Conservation (phyloP, 768 basidiomycete genomes). For the Macrolepiota fuliginosa region DNA sequence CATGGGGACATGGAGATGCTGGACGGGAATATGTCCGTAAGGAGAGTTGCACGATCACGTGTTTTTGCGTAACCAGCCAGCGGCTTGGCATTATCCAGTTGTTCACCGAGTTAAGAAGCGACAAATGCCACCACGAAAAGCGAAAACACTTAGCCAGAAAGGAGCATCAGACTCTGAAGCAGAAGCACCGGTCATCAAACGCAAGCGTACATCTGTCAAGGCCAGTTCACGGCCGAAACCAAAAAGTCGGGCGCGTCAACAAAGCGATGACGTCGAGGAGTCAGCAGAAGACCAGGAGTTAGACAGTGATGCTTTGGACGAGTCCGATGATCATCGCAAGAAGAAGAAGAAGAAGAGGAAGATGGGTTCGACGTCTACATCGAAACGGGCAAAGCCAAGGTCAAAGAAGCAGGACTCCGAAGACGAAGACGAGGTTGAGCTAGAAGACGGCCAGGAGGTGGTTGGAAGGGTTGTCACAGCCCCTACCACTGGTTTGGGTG, state of each 20-base stretch:
- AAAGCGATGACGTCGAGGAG: slow-evolving; percentile 10
- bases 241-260: not conserved
- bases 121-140: not conserved
- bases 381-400: not conserved
- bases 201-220: not conserved
- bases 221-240: not conserved
- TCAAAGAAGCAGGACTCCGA: slow-evolving; percentile 25
- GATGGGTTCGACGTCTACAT: slow-evolving; percentile 10
- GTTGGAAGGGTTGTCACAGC: slow-evolving; percentile 79
- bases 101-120: not conserved
- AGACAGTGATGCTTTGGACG: slow-evolving; percentile 48
- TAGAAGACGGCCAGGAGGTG: slow-evolving; percentile 65
- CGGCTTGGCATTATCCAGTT: not conserved
- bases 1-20: no score
- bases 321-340: slow-evolving; percentile 25
- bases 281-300: slow-evolving; percentile 19
- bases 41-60: not conserved
- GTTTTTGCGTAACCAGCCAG: not conserved
- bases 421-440: slow-evolving; percentile 40
- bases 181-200: not conserved
- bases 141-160: not conserved
- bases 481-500: slow-evolving; percentile 80
- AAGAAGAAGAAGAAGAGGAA: slow-evolving; percentile 25
- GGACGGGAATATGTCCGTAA: no score
- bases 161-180: not conserved